Evolutionary conservation across 192 early-diverging fungal species (phyloP).

Genomic region (Thamnidium elegans): DNA sequence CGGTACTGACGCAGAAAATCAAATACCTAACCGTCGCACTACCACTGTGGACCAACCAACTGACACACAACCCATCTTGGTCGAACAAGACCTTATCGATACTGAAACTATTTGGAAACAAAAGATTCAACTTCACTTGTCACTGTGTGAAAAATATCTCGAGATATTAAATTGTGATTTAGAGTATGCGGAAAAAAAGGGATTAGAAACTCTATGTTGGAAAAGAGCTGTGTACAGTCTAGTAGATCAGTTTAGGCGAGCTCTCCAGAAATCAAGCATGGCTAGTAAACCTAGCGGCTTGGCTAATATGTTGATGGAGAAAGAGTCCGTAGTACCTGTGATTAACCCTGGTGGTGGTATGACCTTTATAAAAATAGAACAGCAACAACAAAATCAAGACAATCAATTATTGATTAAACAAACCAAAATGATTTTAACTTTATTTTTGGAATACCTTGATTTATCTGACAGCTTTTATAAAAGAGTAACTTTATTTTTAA

Average conservation of each 20-base stretch:
- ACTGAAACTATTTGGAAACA: slow-evolving; percentile 22
- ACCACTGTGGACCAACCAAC: background rate
- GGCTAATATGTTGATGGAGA: slow-evolving; percentile 1
- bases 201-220: slow-evolving; percentile 54
- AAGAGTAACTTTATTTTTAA: slow-evolving; percentile 30
- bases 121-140: slow-evolving; percentile 31
- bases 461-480: slow-evolving; percentile 49
- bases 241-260: slow-evolving; percentile 50
- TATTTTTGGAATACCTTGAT: slow-evolving; percentile 43
- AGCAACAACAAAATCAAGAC: background rate
- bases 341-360: slow-evolving; percentile 16
- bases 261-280: slow-evolving; percentile 24
- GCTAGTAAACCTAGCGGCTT: background rate
- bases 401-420: background rate
- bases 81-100: background rate
- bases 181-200: slow-evolving; percentile 48
- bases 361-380: background rate
- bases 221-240: slow-evolving; percentile 51
- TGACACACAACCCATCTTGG: background rate
- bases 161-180: slow-evolving; percentile 44
- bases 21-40: background rate
- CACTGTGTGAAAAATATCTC: slow-evolving; percentile 43
- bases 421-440: slow-evolving; percentile 23
- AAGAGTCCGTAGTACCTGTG: slow-evolving; percentile 17
- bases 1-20: background rate